These are phyloP conservation scores for Paratinospora sagittata DNA, from an alignment of 164 flowering plant genomes.

Conservation along the genomic window DNA sequence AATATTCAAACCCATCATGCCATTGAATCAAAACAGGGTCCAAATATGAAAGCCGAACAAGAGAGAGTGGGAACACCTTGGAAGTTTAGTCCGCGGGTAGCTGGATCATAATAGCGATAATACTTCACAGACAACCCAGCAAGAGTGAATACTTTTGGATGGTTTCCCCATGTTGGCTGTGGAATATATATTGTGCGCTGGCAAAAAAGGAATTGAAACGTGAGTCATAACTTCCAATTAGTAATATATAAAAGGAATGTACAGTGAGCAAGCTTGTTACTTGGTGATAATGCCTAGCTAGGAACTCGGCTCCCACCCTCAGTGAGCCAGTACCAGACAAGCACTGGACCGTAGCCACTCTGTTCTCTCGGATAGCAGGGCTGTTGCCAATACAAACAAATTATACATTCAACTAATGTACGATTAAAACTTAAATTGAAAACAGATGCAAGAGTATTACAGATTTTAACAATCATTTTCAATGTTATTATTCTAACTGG, in stretches of 20 bases:
- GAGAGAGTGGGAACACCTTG: slow-evolving; percentile 40
- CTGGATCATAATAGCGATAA: slow-evolving; percentile 89
- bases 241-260: neutral
- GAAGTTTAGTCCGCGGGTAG: slow-evolving; percentile 87
- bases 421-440: neutral
- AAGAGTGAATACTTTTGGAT: slow-evolving; percentile 70
- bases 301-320: slow-evolving; percentile 93
- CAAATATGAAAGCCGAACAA: neutral
- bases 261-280: slow-evolving; percentile 29
- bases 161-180: slow-evolving; percentile 98
- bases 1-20: neutral
- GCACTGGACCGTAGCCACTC: slow-evolving; percentile 84
- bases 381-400: slow-evolving; percentile 31
- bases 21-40: neutral
- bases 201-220: neutral
- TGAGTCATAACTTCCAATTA: neutral
- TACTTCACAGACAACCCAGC: slow-evolving; percentile 84
- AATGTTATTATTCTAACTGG: too few relatives aligned
- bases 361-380: slow-evolving; percentile 83
- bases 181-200: slow-evolving; percentile 90
- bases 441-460: neutral
- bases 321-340: slow-evolving; percentile 96
- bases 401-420: slow-evolving; percentile 2
- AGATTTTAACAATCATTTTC: neutral
- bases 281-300: slow-evolving; percentile 77